Evolutionary conservation across 331 rosid species (phyloP).

Genomic region (Quercus phellos): DNA sequence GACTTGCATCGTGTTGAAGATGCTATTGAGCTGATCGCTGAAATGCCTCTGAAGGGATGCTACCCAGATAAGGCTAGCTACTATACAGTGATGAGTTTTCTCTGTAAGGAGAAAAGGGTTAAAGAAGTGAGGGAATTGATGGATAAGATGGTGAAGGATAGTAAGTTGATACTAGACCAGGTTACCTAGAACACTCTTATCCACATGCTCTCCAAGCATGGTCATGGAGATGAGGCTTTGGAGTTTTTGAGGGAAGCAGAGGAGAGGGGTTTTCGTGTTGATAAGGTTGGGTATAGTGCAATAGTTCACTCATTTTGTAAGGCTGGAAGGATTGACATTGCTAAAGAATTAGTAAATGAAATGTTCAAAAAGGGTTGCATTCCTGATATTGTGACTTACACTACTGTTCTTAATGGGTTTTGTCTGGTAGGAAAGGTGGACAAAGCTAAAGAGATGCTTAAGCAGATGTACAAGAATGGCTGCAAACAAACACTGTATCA

Average conservation of each 20-base stretch:
- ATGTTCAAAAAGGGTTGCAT: constrained; percentile 66
- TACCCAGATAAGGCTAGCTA: constrained; percentile 75
- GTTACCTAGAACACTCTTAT: constrained; percentile 75
- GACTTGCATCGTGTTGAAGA: constrained; percentile 41
- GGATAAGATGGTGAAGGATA: constrained; percentile 49
- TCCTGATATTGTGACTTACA: constrained; percentile 88
- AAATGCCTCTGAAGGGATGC: constrained; percentile 64
- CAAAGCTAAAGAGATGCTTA: constrained; percentile 81
- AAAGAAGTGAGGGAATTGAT: constrained; percentile 50
- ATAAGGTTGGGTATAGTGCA: constrained; percentile 84
- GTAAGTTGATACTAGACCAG: constrained; percentile 61
- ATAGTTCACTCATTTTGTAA: constrained; percentile 75
- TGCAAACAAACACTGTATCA: constrained; percentile 73
- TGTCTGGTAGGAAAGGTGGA: constrained; percentile 68
- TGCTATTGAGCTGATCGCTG: constrained; percentile 60
- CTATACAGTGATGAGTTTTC: constrained; percentile 68
- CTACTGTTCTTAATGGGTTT: constrained; percentile 67
- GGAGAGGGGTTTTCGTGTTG: constrained; percentile 53
- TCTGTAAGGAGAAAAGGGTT: constrained; percentile 59
- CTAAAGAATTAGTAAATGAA: constrained; percentile 60
- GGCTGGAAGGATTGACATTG: constrained; percentile 51
- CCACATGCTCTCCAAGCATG: constrained; percentile 68
- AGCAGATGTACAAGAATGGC: constrained; percentile 74
- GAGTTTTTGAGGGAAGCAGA: constrained; percentile 71
- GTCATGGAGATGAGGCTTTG: constrained; percentile 69